Evolutionary conservation across 2,329 filamentous ascomycete genomes (phyloP).

Genomic region (Davidsoniella eucalypti): DNA sequence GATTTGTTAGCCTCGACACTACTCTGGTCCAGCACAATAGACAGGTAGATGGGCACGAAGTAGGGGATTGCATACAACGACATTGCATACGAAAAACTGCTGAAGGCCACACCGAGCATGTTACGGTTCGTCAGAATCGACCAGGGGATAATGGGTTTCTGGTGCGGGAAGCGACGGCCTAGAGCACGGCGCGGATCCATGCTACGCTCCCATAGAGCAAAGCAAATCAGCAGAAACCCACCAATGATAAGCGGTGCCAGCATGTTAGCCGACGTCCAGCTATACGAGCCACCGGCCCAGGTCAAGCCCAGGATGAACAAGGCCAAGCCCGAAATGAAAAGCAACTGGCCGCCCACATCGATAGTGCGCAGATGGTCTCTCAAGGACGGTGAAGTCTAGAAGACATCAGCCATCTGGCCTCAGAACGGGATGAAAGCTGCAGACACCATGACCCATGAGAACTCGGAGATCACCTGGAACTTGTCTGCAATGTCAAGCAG

Average conservation of each 20-base stretch:
- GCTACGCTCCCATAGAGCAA: constrained; percentile 36
- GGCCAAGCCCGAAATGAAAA: constrained; percentile 39
- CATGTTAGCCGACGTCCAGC: constrained; percentile 33
- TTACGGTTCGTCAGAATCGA: constrained; percentile 39
- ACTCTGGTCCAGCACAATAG: constrained; percentile 37
- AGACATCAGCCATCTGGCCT: constrained; percentile 42
- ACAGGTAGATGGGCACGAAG: constrained; percentile 53
- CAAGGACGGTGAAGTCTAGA: constrained; percentile 6
- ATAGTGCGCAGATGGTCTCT: constrained; percentile 17
- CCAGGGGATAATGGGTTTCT: constrained; percentile 49
- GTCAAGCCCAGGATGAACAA: constrained; percentile 37
- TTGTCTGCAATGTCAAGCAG: constrained; percentile 45
- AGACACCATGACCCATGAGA: constrained; percentile 55
- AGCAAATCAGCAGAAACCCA: constrained; percentile 23
- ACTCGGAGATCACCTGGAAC: constrained; percentile 24
- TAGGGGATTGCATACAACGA: constrained; percentile 41
- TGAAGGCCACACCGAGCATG: constrained; percentile 41
- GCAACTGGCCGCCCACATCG: constrained; percentile 37
- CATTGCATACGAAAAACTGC: constrained; percentile 44
- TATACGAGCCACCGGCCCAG: constrained; percentile 37
- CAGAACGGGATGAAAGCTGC: constrained; percentile 52
- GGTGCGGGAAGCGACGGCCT: constrained; percentile 26
- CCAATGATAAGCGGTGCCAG: constrained; percentile 33
- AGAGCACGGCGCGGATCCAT: constrained; percentile 33
- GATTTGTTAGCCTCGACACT: constrained; percentile 36